Evolutionary conservation across 2,329 filamentous ascomycete genomes (phyloP), one percentile per base, ranked within the genome.

Genomic region (Aspergillus bombycis): DNA sequence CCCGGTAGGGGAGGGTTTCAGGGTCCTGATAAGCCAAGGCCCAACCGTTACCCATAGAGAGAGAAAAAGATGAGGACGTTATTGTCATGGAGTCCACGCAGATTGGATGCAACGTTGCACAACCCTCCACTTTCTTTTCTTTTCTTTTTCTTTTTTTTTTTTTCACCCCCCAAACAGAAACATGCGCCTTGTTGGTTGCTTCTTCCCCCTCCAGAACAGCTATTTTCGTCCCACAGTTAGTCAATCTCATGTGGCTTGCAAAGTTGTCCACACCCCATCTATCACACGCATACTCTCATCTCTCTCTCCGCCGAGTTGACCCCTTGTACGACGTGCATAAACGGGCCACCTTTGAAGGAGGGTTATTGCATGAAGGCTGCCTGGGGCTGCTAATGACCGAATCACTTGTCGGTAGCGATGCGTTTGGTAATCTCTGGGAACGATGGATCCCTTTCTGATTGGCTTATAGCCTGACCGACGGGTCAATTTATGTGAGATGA

Each of bases 241-340:
- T 36, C 53, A 57, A 12, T 57, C 36, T 55, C 41, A 58, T 61
- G 61, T 64, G 61, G 61, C 60, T 62, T 62, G 61, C 50, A 62
- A 60, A 45, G 60, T 50, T 64, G 53, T 45, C 48, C 53, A 61
- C 48, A 50, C 46, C 58, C 55, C 46, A 38, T 59, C 56, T 21
- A 38, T 43, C 34, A n/a, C 50, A 45, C 46, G 14, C 46, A 30
- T 50, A 9, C 32, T 21, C 32, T 28, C 9, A 2, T 34, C 28
- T 32, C 30, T 55, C 30, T 26, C 32, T 41, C 45, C 48, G 48
- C 48, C 53, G 60, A 64, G 62, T 53, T 56, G 32, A 56, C 58
- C 61, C 68, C 69, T 68, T 69, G 69, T 69, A 70, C 68, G 62
- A 69, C 64, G 57, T 68, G 67, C 69, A 68, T 69, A 48, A 50